A percentile compares a stretch with the other conserved stretches of the same genome.
These are phyloP conservation scores for Psilocybe azurescens DNA, from an alignment of 768 basidiomycete genomes.

Conservation along the genomic window DNA sequence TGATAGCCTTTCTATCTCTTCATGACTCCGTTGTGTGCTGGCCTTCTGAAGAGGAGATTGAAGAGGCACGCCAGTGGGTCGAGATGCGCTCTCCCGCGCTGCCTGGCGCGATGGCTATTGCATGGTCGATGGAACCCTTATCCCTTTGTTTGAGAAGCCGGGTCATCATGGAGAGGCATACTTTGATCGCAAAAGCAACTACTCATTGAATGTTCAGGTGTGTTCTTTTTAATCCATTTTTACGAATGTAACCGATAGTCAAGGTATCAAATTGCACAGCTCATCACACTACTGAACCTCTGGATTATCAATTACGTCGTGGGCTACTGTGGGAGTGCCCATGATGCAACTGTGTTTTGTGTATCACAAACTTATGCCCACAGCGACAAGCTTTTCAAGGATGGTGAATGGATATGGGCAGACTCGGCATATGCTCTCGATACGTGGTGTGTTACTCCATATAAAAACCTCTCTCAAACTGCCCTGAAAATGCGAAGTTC, in stretches of 20 bases:
- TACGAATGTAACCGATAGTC: background rate
- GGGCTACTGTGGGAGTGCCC: constrained; percentile 31
- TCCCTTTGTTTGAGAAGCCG: constrained; percentile 34
- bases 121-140: constrained; percentile 37
- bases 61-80: constrained; percentile 29
- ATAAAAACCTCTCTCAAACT: constrained; percentile 31
- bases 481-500: constrained; percentile 27
- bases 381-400: constrained; percentile 1
- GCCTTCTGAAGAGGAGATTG: constrained; percentile 24
- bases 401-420: constrained; percentile 19
- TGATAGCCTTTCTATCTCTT: constrained; percentile 24
- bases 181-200: constrained; percentile 35
- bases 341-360: constrained; percentile 29
- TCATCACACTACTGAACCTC: constrained; percentile 31
- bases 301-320: constrained; percentile 32
- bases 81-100: constrained; percentile 4
- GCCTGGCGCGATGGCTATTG: constrained; percentile 34
- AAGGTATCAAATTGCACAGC: constrained; percentile 13
- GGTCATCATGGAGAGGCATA: constrained; percentile 38
- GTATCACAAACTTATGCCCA: background rate
- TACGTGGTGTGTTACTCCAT: constrained; percentile 27
- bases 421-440: constrained; percentile 35
- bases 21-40: constrained; percentile 23
- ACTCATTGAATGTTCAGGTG: constrained; percentile 37
- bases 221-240: constrained; percentile 7